Conservation (phyloP, 805 yeast genomes). For the Candida xiaguanensis region DNA sequence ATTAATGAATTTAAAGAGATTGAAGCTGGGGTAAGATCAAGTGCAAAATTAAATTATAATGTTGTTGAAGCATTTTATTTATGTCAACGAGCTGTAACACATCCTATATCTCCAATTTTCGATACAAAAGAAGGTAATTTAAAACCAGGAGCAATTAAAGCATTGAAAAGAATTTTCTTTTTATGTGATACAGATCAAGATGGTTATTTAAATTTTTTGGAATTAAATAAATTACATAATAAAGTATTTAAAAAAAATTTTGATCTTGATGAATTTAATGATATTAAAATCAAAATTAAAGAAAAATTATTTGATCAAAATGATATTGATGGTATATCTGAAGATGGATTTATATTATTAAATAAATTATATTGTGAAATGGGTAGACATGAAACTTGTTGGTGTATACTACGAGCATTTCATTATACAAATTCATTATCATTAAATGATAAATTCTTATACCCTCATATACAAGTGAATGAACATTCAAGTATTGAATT, state of each 20-base stretch:
- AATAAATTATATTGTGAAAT: constrained; percentile 82
- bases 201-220: constrained; percentile 69
- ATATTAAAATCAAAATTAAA: constrained; percentile 31
- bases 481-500: constrained; percentile 79
- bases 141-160: constrained; percentile 72
- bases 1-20: constrained; percentile 90
- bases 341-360: constrained; percentile 70
- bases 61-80: constrained; percentile 89
- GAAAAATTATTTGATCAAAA: constrained; percentile 23
- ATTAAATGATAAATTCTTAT: constrained; percentile 71
- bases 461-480: constrained; percentile 75
- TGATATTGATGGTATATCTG: constrained; percentile 50
- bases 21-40: constrained; percentile 85
- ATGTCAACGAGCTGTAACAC: constrained; percentile 89
- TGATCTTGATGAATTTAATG: constrained; percentile 31
- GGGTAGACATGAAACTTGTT: constrained; percentile 94
- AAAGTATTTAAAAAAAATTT: constrained; percentile 65
- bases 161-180: constrained; percentile 77
- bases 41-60: constrained; percentile 79
- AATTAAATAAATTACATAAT: constrained; percentile 64
- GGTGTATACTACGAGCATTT: constrained; percentile 89
- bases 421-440: constrained; percentile 92
- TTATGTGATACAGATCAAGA: constrained; percentile 90
- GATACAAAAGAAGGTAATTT: constrained; percentile 86
- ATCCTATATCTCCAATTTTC: constrained; percentile 88